phyloP scores from a whole-genome alignment of 192 early-diverging fungal species.

The Coemansia furcata region DNA sequence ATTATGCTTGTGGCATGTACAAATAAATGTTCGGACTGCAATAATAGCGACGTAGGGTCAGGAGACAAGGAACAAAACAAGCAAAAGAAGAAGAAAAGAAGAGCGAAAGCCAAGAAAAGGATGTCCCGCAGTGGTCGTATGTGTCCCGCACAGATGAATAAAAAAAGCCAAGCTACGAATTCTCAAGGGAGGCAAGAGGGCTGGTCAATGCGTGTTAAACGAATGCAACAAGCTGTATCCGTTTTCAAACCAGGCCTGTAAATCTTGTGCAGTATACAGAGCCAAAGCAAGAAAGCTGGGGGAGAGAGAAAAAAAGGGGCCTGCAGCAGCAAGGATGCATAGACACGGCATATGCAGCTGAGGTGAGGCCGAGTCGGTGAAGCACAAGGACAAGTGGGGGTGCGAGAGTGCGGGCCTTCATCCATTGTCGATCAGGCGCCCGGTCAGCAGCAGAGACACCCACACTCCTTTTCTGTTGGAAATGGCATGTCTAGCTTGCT shows the following conservation, averaged over 20 bases:
- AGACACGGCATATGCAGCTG: background rate
- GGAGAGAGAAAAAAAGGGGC: background rate
- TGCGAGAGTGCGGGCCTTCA: background rate
- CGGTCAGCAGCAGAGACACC: background rate
- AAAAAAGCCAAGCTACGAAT: background rate
- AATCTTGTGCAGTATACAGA: background rate
- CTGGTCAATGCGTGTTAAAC: background rate
- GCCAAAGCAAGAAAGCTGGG: background rate
- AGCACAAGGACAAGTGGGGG: background rate
- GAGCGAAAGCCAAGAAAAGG: background rate
- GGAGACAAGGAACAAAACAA: background rate
- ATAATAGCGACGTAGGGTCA: background rate
- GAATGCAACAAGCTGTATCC: background rate
- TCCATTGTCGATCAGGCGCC: background rate
- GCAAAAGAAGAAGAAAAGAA: background rate
- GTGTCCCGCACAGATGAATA: background rate
- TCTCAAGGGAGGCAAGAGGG: background rate
- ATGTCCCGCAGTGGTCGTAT: background rate
- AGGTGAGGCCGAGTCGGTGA: background rate
- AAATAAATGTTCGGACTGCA: constrained; percentile 1
- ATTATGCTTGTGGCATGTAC: background rate
- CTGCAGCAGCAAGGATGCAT: background rate
- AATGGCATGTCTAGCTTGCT: background rate
- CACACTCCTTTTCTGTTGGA: background rate
- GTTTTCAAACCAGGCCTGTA: background rate